Conservation (phyloP, 495 filamentous ascomycete genomes). For the Baudoinia panamericana region DNA sequence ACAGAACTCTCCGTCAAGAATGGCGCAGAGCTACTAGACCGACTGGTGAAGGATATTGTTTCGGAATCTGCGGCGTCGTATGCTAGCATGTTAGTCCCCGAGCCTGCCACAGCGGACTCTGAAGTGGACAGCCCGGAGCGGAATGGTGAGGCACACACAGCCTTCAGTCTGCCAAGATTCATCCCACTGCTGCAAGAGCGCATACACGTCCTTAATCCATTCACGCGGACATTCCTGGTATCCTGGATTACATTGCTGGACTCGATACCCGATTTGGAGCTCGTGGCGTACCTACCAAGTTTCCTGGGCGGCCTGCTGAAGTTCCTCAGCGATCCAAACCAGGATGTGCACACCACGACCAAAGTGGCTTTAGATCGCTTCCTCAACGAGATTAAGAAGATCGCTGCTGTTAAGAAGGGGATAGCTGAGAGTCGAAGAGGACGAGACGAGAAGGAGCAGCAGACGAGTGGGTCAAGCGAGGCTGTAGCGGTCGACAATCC, state of each 20-base stretch:
- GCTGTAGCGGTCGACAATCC: constrained; percentile 10
- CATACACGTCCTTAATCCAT: constrained; percentile 85
- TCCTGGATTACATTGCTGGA: constrained; percentile 92
- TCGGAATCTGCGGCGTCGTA: constrained; percentile 93
- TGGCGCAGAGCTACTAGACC: constrained; percentile 89
- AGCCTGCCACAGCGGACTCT: constrained; percentile 36
- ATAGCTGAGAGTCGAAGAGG: constrained; percentile 73
- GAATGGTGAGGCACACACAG: constrained; percentile 51
- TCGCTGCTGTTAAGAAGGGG: constrained; percentile 80
- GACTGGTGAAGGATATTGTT: constrained; percentile 94
- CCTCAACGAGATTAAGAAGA: constrained; percentile 84
- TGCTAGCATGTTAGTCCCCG: constrained; percentile 61
- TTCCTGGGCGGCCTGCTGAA: constrained; percentile 83
- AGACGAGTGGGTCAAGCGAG: constrained; percentile 8
- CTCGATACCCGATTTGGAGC: constrained; percentile 91
- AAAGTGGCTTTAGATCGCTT: constrained; percentile 86
- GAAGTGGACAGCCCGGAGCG: constrained; percentile 5
- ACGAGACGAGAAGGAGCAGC: constrained; percentile 35
- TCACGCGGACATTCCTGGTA: constrained; percentile 87
- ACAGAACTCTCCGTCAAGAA: constrained; percentile 97
- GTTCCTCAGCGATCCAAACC: constrained; percentile 82
- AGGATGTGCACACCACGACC: constrained; percentile 86
- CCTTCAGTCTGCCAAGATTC: constrained; percentile 83
- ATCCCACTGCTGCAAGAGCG: constrained; percentile 87
- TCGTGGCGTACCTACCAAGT: constrained; percentile 82